These are phyloP conservation scores for Cercophora scortea DNA, from an alignment of 495 filamentous ascomycete genomes.

Conservation along the genomic window DNA sequence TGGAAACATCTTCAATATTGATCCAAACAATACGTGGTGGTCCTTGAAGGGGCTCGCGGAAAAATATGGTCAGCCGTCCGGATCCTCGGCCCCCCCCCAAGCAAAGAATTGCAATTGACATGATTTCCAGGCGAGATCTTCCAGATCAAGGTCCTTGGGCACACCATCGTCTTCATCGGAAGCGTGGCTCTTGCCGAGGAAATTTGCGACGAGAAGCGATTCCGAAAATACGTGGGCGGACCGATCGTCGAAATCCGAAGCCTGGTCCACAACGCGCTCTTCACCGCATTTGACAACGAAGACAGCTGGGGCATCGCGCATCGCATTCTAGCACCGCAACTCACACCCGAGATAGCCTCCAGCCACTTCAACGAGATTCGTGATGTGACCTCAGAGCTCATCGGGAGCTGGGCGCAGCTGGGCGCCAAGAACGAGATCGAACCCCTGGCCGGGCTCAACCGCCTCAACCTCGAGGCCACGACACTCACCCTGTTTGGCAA, in stretches of 20 bases:
- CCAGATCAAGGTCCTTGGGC: slow-evolving; percentile 48
- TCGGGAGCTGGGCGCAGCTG: slow-evolving; percentile 59
- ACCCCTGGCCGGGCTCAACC: slow-evolving; percentile 59
- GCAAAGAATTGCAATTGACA: neutral
- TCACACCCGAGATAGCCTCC: slow-evolving; percentile 53
- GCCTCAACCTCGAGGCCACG: slow-evolving; percentile 62
- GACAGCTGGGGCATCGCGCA: slow-evolving; percentile 64
- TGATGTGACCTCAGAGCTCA: slow-evolving; percentile 56
- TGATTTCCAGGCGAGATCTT: slow-evolving; percentile 53
- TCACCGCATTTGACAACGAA: slow-evolving; percentile 58
- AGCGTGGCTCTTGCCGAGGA: slow-evolving; percentile 56
- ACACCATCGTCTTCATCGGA: slow-evolving; percentile 35
- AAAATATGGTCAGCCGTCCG: slow-evolving; percentile 45
- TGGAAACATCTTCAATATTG: slow-evolving; percentile 59
- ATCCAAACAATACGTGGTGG: slow-evolving; percentile 52
- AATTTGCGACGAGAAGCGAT: slow-evolving; percentile 60
- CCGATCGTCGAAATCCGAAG: slow-evolving; percentile 52
- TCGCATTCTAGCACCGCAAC: slow-evolving; percentile 59
- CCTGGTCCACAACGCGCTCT: slow-evolving; percentile 55
- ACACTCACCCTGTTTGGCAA: slow-evolving; percentile 55
- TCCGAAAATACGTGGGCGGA: slow-evolving; percentile 51
- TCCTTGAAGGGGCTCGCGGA: slow-evolving; percentile 56
- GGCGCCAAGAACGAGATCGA: slow-evolving; percentile 44
- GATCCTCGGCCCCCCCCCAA: neutral
- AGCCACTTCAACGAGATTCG: slow-evolving; percentile 60